Evolutionary conservation across 176 grass and related monocot species (phyloP).

Genomic region (Phyllostachys edulis): DNA sequence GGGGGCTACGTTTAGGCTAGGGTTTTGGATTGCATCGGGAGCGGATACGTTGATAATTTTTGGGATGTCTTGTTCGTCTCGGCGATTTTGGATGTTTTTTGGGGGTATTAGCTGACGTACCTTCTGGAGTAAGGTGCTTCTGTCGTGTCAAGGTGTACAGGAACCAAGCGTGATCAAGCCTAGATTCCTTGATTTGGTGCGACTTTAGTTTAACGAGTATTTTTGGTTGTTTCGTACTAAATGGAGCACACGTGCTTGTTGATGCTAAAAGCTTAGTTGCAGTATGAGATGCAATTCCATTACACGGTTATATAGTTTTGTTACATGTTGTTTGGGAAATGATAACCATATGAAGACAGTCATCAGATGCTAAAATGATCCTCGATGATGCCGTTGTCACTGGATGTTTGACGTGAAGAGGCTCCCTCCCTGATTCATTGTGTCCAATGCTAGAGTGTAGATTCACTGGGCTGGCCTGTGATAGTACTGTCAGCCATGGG

Average conservation of each 20-base stretch:
- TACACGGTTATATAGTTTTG: not conserved
- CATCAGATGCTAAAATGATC: not conserved
- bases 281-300: not conserved
- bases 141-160: not conserved
- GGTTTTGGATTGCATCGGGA: conserved; percentile 36
- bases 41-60: not conserved
- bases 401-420: not conserved
- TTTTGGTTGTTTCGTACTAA: not conserved
- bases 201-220: not conserved
- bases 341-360: not conserved
- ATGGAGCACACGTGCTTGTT: not conserved
- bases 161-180: conserved; percentile 23
- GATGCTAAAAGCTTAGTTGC: not conserved
- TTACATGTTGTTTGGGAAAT: conserved; percentile 23
- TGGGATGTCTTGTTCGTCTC: not conserved
- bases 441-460: not conserved
- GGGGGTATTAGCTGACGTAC: not conserved
- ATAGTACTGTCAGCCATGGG: not conserved
- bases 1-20: not conserved
- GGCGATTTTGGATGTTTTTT: not conserved
- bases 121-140: not conserved
- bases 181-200: not conserved
- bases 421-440: not conserved
- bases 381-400: not conserved
- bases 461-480: not conserved